Base-by-base conservation (phyloP, 805 yeast species). In the Clavispora vitiphila region DNA sequence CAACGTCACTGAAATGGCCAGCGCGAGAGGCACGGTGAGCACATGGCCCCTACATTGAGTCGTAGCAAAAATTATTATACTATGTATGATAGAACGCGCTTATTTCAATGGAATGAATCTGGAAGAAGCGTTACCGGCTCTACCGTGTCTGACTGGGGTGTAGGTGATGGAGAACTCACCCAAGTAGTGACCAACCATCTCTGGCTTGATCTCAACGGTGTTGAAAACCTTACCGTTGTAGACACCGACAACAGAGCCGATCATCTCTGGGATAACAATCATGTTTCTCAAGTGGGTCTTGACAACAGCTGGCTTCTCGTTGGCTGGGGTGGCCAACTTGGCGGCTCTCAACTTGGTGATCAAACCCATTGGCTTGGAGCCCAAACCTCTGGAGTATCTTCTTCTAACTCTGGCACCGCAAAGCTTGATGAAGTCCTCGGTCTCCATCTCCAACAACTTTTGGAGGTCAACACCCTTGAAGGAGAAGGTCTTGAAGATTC, bases 151-250 rank as follows among this genome's bases (percentile, higher is more conserved):
- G 72, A 91, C 97, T 71, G 99, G 99, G 75, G 96, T 86, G 83
- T 93, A 93, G 65, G 99, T 80, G 77, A 93, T 93, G 67, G 99
- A 91, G 88, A 93, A 93, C 81, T 93, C 99, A 80, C 97, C 99
- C 67, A 93, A 86, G 95, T 93, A 93, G 86, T 91, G 96, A 72
- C 99, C 98, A 71, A 91, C 90, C 99, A 93, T 93, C 81, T 93
- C 99, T 68, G 99, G 96, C 76, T 80, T 89, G 77, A 93, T 78
- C 77, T 93, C 99, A 74, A 93, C 96, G 65, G 83, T 86, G 95
- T 91, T 91, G 95, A 93, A 93, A 63, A 80, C 87, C 81, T 93
- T 93, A 80, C 99, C 99, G 83, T 93, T 93, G 96, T 93, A 93
- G 64, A 93, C 86, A 78, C 97, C 97, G 62, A 93, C 83, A 59